Evolutionary conservation across 768 basidiomycete species (phyloP).

Genomic region (Mycena epipterygia): DNA sequence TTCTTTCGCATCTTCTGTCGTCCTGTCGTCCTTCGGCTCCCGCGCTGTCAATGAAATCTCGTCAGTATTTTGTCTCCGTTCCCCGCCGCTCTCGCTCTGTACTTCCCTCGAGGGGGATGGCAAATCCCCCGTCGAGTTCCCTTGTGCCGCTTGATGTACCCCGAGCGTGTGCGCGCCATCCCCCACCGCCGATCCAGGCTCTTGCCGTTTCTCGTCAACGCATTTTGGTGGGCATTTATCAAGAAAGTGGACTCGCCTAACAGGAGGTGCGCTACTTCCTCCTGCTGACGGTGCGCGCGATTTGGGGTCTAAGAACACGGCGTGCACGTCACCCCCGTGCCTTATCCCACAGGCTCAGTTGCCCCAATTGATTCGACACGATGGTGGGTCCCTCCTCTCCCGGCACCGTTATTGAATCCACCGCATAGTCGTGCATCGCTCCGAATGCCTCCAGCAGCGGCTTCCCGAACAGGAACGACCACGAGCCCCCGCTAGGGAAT

Average conservation of each 20-base stretch:
- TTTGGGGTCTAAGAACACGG: conserved; percentile 24
- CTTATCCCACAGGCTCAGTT: conserved; percentile 10
- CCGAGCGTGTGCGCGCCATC: too few species aligned
- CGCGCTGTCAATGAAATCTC: conserved; percentile 6
- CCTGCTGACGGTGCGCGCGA: conserved; percentile 12
- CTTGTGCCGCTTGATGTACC: too few species aligned
- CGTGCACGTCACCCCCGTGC: background rate
- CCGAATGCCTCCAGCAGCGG: conserved; percentile 31
- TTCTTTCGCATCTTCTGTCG: background rate
- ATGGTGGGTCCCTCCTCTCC: background rate
- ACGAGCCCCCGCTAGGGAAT: conserved; percentile 36
- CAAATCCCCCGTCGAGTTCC: conserved; percentile 27
- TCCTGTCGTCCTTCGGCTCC: too few species aligned
- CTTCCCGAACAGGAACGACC: conserved; percentile 34
- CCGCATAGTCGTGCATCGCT: conserved; percentile 33
- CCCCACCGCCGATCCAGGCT: too few species aligned
- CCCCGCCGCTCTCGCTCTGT: too few species aligned
- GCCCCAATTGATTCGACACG: background rate
- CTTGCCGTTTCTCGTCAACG: background rate
- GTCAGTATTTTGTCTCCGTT: background rate
- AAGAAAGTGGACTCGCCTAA: conserved; percentile 10
- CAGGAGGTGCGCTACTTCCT: conserved; percentile 26
- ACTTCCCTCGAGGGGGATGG: conserved; percentile 31
- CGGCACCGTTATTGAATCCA: conserved; percentile 20
- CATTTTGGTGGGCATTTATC: background rate